Evolutionary conservation across 345 rosid genomes (phyloP).

Genomic region (Salix purpurea): DNA sequence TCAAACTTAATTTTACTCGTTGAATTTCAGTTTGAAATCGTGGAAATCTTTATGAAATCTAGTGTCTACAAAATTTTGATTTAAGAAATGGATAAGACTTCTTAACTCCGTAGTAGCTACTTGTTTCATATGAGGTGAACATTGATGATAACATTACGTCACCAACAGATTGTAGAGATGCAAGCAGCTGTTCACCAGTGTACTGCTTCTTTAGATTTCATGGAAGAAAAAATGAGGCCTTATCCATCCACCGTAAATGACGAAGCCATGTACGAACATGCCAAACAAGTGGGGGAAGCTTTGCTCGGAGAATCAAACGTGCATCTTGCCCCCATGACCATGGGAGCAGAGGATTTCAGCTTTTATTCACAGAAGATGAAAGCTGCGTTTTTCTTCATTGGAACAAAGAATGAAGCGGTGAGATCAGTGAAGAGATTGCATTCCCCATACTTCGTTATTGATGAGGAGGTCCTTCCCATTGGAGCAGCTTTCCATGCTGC

Average conservation of each 20-base stretch:
- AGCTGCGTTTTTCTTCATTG: slow-evolving; percentile 42
- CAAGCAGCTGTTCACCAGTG: slow-evolving; percentile 52
- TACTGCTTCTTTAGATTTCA: slow-evolving; percentile 41
- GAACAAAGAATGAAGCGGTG: slow-evolving; percentile 22
- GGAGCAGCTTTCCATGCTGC: slow-evolving; percentile 63
- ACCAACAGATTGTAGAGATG: slow-evolving; percentile 35
- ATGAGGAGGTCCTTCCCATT: slow-evolving; percentile 50
- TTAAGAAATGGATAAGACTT: not conserved
- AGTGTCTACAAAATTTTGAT: not conserved
- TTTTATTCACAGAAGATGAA: slow-evolving; percentile 45
- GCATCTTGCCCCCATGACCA: slow-evolving; percentile 15
- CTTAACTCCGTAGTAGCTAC: too few species aligned
- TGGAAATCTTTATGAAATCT: not conserved
- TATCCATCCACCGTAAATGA: slow-evolving; percentile 49
- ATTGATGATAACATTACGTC: not conserved
- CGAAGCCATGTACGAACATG: slow-evolving; percentile 40
- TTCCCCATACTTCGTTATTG: slow-evolving; percentile 38
- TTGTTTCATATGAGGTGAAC: not conserved
- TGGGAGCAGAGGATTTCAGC: slow-evolving; percentile 69
- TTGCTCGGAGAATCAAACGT: slow-evolving; percentile 48
- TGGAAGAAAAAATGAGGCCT: slow-evolving; percentile 37
- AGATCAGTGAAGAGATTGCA: slow-evolving; percentile 19
- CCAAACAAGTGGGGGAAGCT: slow-evolving; percentile 33
- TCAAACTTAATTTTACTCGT: too few species aligned
- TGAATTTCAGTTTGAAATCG: not conserved